phyloP scores from a whole-genome alignment of 2,329 filamentous ascomycete species.

The Colletotrichum paranaense region DNA sequence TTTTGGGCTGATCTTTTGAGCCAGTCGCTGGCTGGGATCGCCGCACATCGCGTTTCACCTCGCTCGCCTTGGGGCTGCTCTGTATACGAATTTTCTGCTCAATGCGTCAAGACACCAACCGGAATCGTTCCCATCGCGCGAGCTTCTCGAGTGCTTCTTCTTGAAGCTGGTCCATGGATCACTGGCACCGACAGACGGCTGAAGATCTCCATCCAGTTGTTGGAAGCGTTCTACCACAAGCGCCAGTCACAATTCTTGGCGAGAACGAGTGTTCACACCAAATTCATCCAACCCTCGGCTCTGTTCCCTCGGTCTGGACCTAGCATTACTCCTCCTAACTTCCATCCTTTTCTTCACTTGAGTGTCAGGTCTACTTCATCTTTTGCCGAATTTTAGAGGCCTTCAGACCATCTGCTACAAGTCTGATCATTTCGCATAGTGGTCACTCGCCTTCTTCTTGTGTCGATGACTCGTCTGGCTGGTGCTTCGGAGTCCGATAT shows the following conservation, averaged over 20 bases:
- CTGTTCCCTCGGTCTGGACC: slow-evolving; percentile 3
- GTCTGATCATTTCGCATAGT: background rate
- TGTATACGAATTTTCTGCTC: background rate
- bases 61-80: background rate
- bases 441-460: background rate
- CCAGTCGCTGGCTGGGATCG: slow-evolving; percentile 15
- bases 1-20: slow-evolving; percentile 22
- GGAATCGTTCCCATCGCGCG: background rate
- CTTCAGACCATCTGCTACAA: background rate
- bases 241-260: slow-evolving; percentile 11
- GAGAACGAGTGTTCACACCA: background rate
- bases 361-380: slow-evolving; percentile 5
- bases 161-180: no score
- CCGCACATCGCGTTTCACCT: slow-evolving; percentile 18
- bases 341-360: background rate
- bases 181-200: background rate
- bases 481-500: background rate
- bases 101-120: background rate
- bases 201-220: background rate
- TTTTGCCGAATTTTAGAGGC: background rate
- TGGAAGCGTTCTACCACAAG: background rate
- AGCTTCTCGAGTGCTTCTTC: background rate
- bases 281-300: slow-evolving; percentile 1
- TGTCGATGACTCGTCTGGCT: slow-evolving; percentile 7
- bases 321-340: background rate